Conservation (phyloP, 139 green algal genomes). For the Asterochloris erici region DNA sequence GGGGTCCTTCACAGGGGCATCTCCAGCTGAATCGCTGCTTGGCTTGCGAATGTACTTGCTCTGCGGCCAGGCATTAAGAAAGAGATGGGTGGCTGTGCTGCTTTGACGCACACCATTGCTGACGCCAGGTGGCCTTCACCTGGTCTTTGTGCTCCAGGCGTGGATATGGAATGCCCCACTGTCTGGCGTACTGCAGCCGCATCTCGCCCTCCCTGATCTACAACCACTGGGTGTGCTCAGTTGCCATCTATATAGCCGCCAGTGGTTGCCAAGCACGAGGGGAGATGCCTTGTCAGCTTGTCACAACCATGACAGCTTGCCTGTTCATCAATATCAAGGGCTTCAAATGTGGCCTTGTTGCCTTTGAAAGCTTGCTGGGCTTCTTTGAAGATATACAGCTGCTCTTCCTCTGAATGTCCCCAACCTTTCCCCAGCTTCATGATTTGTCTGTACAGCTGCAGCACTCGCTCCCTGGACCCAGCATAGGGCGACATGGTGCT, state of each 20-base stretch:
- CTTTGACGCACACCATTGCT: no score
- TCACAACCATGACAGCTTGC: neutral
- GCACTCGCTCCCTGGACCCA: neutral
- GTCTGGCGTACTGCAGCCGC: conserved; percentile 5
- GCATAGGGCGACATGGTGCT: no score
- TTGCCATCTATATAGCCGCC: neutral
- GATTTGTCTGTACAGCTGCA: conserved; percentile 11
- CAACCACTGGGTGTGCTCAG: neutral
- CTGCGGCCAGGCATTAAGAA: no score
- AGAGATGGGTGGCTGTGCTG: no score
- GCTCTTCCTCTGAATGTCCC: neutral
- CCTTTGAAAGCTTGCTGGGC: neutral
- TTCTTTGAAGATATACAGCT: conserved; percentile 8
- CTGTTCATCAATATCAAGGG: neutral
- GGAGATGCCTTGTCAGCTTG: neutral
- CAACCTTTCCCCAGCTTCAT: neutral
- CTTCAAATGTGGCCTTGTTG: neutral
- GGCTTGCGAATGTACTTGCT: no score
- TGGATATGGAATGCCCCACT: conserved; percentile 15
- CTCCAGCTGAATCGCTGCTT: no score
- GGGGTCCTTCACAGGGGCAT: no score
- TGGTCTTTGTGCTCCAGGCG: conserved; percentile 8
- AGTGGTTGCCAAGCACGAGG: neutral
- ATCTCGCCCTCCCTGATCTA: conserved; percentile 9
- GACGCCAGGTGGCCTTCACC: neutral